Conservation (phyloP, 371 early-diverging fungal genomes). For the Mortierella sp. region DNA sequence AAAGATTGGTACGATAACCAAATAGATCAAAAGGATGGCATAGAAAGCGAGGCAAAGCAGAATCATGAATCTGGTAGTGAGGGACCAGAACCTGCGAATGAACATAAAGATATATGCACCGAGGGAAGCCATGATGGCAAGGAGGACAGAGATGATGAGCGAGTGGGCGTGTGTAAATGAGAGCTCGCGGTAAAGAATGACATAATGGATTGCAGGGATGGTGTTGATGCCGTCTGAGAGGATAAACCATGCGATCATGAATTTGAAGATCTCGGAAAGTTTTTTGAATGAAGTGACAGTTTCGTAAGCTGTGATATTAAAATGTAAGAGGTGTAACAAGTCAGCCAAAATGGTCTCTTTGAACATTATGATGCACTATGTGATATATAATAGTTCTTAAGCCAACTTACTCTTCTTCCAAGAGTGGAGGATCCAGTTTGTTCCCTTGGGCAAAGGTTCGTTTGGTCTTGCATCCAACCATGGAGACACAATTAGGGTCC, state of each 20-base stretch:
- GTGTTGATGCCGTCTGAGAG: slow-evolving; percentile 62
- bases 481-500: slow-evolving; percentile 44
- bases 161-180: slow-evolving; percentile 35
- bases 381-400: not conserved
- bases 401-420: slow-evolving; percentile 55
- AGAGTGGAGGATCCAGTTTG: slow-evolving; percentile 59
- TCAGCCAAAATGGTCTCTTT: not conserved
- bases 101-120: slow-evolving; percentile 31
- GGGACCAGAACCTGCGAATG: slow-evolving; percentile 37
- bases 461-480: slow-evolving; percentile 66
- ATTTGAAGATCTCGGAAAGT: slow-evolving; percentile 58
- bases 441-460: slow-evolving; percentile 67
- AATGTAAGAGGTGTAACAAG: not conserved
- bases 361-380: not conserved
- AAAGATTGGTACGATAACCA: slow-evolving; percentile 26
- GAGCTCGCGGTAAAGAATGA: slow-evolving; percentile 50
- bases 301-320: slow-evolving; percentile 15
- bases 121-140: slow-evolving; percentile 26
- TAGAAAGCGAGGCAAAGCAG: slow-evolving; percentile 21
- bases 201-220: slow-evolving; percentile 44
- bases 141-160: slow-evolving; percentile 32
- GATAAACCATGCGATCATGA: slow-evolving; percentile 59
- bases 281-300: slow-evolving; percentile 32
- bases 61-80: slow-evolving; percentile 36
- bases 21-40: slow-evolving; percentile 21